Evolutionary conservation across 306 rosid genomes (phyloP), one percentile per base, ranked within the genome.

Genomic region (Cucurbita moschata): DNA sequence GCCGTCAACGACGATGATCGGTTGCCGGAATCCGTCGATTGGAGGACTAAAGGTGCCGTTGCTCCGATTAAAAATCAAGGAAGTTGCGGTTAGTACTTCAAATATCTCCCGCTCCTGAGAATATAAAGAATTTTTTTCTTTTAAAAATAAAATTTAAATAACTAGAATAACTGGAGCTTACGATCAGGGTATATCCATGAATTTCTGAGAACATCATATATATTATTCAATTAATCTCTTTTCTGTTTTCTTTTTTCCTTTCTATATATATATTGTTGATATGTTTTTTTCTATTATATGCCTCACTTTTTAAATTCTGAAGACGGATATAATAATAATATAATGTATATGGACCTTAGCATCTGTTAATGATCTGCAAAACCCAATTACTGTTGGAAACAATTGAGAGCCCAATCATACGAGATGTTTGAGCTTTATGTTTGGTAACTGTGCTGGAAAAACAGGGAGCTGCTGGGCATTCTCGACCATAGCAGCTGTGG

Each of bases 401-500:
- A 15, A 6, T 9, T 30, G 35, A 30, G 71, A 64, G 23, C 4
- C 37, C 50, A 64, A 11, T 19, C 5, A 65, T 65, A 46, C 43
- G 44, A 52, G 5, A 71, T 35, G 49, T 71, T 72, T 26, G 14
- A 71, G 9, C 62, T 38, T 9, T 51, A 7, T 21, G 19, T 14
- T 77, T 35, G 47, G 21, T 49, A 4, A 0, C 10, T 50, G 6
- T 26, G 40, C 3, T 8, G 78, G 62, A 47, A 35, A 52, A 52
- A 43, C 85, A 93, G 98, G 98, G 61, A 90, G 98, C 59, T 90
- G 98, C 72, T 93, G 98, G 98, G 98, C 98, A 3, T 93, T 93
- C 71, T 90, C 98, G 51, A 87, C 98, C 0, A 75, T 90, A 23
- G 97, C 96, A 0, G 78, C 96, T 3, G 98, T 93, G 57, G 98